Evolutionary conservation across 2,329 filamentous ascomycete genomes (phyloP), one percentile per base, ranked within the genome.

Genomic region (Endocalyx cinctus): DNA sequence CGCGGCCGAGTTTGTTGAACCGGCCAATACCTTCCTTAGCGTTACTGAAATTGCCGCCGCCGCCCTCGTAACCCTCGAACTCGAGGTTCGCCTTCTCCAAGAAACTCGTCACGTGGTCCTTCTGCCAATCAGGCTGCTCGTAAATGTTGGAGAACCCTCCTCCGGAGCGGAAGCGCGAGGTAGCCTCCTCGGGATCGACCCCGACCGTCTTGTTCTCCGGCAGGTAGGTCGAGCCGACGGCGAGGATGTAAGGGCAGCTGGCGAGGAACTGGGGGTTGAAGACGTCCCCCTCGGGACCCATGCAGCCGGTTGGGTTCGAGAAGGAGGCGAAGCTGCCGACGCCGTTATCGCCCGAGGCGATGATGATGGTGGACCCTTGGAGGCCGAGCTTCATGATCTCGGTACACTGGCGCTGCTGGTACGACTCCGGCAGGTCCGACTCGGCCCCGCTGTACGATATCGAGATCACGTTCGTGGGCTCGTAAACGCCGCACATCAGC

Each of bases 391-490:
- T 75, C 47, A 75, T 58, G 44, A 72, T 69, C 51, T 71, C 65
- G 34, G 60, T 56, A 51, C 69, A 72, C 48, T 70, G 66, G 10
- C 66, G 60, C 42, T 69, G 59, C 43, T 75, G 69, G 54, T 81
- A 81, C 41, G 57, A 59, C 5, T 63, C 54, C 0, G 75, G 74
- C 14, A 78, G 59, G 15, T 70, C 69, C 5, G 58, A 55, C 53
- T 80, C 75, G 27, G 68, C 63, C 26, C 68, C 68, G 29, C 72
- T 72, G 48, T 78, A 77, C 4, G 68, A 73, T 43, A 79, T 71
- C 23, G 64, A 68, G 39, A 77, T 51, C 12, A 60, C 56, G 35
- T 55, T 52, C 6, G 53, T 54, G 10, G 66, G 54, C 22, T 52
- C 35, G 34, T 48, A 51, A 3, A 45, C 33, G n/a, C 47, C 51